Evolutionary conservation across 1,284 basidiomycete species (phyloP).

Genomic region (Cryptococcus jaspeensis): DNA sequence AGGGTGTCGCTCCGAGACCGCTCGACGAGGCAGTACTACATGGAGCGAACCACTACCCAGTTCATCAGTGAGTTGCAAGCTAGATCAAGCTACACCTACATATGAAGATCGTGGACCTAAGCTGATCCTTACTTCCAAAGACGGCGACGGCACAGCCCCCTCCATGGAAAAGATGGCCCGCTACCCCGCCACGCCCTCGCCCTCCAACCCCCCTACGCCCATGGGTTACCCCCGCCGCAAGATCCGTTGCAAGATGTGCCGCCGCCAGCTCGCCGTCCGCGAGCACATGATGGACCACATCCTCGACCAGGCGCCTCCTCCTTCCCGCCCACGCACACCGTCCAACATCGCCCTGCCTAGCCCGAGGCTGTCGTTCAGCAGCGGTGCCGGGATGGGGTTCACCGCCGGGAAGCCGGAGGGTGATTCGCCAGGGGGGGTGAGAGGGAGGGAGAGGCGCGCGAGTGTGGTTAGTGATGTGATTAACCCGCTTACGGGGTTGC

Average conservation of each 20-base stretch:
- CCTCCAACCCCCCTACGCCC: slow-evolving; percentile 64
- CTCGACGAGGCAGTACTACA: slow-evolving; percentile 72
- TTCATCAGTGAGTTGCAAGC: slow-evolving; percentile 73
- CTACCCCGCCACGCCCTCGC: slow-evolving; percentile 65
- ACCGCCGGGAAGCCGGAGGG: background rate
- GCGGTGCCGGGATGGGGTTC: slow-evolving; percentile 1
- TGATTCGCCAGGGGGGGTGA: background rate
- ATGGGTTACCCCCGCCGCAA: slow-evolving; percentile 44
- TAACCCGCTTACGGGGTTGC: slow-evolving; percentile 46
- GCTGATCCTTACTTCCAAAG: slow-evolving; percentile 34
- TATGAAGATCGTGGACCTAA: too few relatives aligned
- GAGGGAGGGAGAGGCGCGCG: slow-evolving; percentile 13
- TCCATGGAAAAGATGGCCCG: slow-evolving; percentile 71
- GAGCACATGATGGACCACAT: slow-evolving; percentile 93
- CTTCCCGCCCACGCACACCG: slow-evolving; percentile 44
- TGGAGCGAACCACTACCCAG: slow-evolving; percentile 68
- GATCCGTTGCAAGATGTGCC: slow-evolving; percentile 88
- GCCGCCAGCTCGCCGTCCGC: slow-evolving; percentile 77
- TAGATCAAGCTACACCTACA: background rate
- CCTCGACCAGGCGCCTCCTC: slow-evolving; percentile 45
- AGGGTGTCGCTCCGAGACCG: slow-evolving; percentile 68
- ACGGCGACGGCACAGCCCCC: slow-evolving; percentile 62
- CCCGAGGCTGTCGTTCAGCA: slow-evolving; percentile 16
- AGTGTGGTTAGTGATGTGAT: slow-evolving; percentile 40
- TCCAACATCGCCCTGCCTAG: slow-evolving; percentile 30